Conservation (phyloP, 179 eudicot species). For the Spinacia oleracea region DNA sequence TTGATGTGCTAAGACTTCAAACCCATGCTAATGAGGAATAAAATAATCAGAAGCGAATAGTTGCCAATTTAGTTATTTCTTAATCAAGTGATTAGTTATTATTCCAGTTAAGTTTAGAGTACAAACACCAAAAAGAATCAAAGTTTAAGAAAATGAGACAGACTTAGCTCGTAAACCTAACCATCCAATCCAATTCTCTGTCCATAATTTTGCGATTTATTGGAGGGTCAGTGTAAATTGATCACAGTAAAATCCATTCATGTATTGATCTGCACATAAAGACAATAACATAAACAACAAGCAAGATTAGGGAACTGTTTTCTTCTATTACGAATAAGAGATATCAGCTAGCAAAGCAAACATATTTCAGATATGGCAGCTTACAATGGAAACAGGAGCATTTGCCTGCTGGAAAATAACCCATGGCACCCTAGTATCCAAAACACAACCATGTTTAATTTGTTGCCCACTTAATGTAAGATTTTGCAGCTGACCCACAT, state of each 20-base stretch:
- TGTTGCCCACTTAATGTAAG: conserved; percentile 92
- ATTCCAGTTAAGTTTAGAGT: background rate
- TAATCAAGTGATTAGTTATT: background rate
- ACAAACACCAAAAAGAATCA: background rate
- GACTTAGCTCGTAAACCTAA: conserved; percentile 25
- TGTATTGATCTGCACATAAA: conserved; percentile 64
- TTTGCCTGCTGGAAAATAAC: conserved; percentile 91
- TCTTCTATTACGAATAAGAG: background rate
- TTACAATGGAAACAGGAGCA: conserved; percentile 88
- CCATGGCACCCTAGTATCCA: conserved; percentile 99
- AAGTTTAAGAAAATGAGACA: background rate
- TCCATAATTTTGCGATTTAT: conserved; percentile 70
- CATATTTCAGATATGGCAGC: conserved; percentile 19
- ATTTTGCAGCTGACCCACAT: conserved; percentile 62
- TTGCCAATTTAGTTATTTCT: background rate
- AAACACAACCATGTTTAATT: conserved; percentile 86
- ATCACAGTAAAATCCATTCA: conserved; percentile 86
- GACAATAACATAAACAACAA: background rate
- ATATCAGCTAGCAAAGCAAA: no score
- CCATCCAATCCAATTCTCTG: conserved; percentile 92
- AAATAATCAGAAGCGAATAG: background rate
- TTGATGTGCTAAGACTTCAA: no score
- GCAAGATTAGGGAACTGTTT: background rate
- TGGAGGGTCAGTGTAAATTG: conserved; percentile 65
- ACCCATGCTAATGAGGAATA: background rate